phyloP scores from a whole-genome alignment of 768 basidiomycete genomes.

The Pleurotus salmoneostramineus region DNA sequence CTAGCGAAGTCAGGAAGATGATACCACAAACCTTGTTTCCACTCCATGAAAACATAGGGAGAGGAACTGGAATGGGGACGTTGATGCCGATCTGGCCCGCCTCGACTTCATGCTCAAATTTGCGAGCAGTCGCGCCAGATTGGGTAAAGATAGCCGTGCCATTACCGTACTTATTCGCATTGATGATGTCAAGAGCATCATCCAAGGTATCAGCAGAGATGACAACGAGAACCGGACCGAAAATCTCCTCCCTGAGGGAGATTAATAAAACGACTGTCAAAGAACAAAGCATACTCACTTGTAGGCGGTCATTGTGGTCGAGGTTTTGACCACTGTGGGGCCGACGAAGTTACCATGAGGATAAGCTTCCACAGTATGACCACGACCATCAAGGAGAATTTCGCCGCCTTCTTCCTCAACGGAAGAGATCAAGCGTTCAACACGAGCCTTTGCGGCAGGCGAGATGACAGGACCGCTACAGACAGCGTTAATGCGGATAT shows the following conservation, averaged over 20 bases:
- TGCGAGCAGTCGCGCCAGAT: slow-evolving; percentile 90
- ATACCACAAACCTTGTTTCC: slow-evolving; percentile 69
- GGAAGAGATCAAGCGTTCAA: slow-evolving; percentile 70
- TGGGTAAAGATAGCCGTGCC: slow-evolving; percentile 96
- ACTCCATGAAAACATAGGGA: slow-evolving; percentile 94
- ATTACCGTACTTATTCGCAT: slow-evolving; percentile 88
- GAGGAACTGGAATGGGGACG: slow-evolving; percentile 87
- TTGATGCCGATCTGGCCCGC: slow-evolving; percentile 94
- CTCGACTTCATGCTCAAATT: slow-evolving; percentile 85
- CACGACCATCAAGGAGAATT: slow-evolving; percentile 84
- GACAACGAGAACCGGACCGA: slow-evolving; percentile 85
- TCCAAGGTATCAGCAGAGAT: slow-evolving; percentile 81
- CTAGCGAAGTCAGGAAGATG: slow-evolving; percentile 2
- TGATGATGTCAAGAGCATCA: slow-evolving; percentile 87
- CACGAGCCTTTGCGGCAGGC: slow-evolving; percentile 74
- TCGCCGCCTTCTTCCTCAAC: slow-evolving; percentile 78
- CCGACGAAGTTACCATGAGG: slow-evolving; percentile 93
- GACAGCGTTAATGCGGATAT: not conserved
- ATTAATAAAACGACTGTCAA: not conserved
- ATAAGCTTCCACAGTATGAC: slow-evolving; percentile 63
- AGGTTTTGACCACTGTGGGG: slow-evolving; percentile 84
- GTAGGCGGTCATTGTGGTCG: slow-evolving; percentile 84
- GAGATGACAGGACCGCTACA: slow-evolving; percentile 77
- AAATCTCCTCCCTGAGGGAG: slow-evolving; percentile 73
- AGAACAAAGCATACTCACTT: slow-evolving; percentile 42